Base-by-base conservation (phyloP, 352 stramenopile genomes). In the Pythium sukuiense region DNA sequence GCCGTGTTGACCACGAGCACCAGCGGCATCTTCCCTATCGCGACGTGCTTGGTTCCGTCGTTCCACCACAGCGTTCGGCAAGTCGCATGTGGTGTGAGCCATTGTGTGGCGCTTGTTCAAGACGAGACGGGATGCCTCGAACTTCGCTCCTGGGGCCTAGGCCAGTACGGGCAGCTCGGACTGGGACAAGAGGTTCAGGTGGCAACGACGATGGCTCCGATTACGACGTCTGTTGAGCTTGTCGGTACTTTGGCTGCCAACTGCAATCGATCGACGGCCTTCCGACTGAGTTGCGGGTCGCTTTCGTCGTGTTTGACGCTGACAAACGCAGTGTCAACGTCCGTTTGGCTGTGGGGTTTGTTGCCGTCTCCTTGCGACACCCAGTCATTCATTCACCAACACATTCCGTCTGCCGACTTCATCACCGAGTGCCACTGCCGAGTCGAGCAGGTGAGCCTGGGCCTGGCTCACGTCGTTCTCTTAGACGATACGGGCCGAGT, bases 151-250 rank as follows among this genome's bases (percentile, higher is more conserved):
- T 83, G 76, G 77, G 77, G 77, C 0, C 14, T 72, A 6, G 77
- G 73, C 9, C 35, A 75, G n/a, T 79, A 83, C 33, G 77, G 76
- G 0, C 77, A 86, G n/a, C 72, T 86, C 18, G 77, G 77, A 6
- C 69, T 86, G 6, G 76, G 71, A 20, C 58, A 70, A 11, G 58
- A 59, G n/a, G 65, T 70, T 32, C 6, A n/a, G 3, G 18, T 53
- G 26, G 61, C 65, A 11, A 55, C 68, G 3, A 61, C 32, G 3
- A 65, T 83, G 62, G 68, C 63, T 1, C 64, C 55, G 7, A 60
- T 83, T 13, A 16, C 59, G 39, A n/a, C 52, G 27, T 61, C 57
- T 0, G 1, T 20, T 5, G 46, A 76, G 11, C 59, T 82, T 20
- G 27, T 65, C 7, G 11, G 56, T 9, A 46, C 70, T 13, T 45